Base-by-base conservation (phyloP, 257 asterid genomes). In the Eucommia ulmoides region DNA sequence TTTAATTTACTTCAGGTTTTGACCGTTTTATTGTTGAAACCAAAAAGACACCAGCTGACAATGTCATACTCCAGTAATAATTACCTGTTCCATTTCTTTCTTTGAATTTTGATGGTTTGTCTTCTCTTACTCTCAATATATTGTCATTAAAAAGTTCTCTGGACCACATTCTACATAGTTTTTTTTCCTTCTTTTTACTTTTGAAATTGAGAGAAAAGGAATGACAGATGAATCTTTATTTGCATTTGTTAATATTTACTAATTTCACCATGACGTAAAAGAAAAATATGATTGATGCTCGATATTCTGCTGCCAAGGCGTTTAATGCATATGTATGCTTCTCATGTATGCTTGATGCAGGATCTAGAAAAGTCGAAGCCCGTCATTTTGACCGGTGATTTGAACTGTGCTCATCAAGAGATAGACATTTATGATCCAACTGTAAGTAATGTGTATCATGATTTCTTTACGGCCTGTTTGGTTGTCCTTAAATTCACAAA, bases 341-440 rank as follows among this genome's bases (percentile, higher is more conserved):
- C n/a, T n/a, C n/a, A 20, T 50, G 24, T 56, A 55, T 65, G 65
- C 55, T 71, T 65, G 20, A 15, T 61, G 26, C 92, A 91, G 99
- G 94, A 81, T 64, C 73, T 91, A 54, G 99, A 86, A 65, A 67
- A 47, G 54, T 69, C 65, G 11, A 86, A 91, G 69, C 96, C 99
- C 67, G 94, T 83, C 49, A 74, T 91, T 70, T 77, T 91, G 74
- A 78, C 93, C 5, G 99, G 99, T 49, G 98, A 91, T 71, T 67
- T 91, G 78, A 91, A 91, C 70, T 86, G 98, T 46, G 94, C 96
- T 56, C 93, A 83, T 58, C 83, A 91, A 64, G 96, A 91, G 77
- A 91, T 91, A 17, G 98, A 91, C 63, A 86, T 91, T 53, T 74
- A 35, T 54, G 64, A 91, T 70, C 98, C 98, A 47, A 80, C 93